Evolutionary conservation across 2,329 filamentous ascomycete species (phyloP).

Genomic region (Talaromyces rugulosus): DNA sequence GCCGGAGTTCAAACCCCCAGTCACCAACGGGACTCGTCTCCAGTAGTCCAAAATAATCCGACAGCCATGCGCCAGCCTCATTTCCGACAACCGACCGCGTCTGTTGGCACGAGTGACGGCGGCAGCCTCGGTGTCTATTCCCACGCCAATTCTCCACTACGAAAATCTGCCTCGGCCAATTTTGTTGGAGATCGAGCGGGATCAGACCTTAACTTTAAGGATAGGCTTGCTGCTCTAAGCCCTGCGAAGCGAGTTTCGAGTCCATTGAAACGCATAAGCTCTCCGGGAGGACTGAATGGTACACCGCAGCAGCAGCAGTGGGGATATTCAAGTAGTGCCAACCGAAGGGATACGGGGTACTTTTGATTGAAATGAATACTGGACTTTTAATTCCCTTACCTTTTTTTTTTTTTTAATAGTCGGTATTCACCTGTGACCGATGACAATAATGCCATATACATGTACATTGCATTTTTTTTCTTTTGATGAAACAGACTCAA

Average conservation of each 20-base stretch:
- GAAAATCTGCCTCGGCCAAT: slow-evolving; percentile 67
- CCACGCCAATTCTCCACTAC: slow-evolving; percentile 76
- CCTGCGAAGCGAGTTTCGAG: slow-evolving; percentile 30
- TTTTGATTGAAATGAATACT: not conserved
- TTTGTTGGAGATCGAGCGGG: slow-evolving; percentile 29
- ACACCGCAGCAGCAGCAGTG: slow-evolving; percentile 2
- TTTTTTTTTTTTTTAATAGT: not conserved
- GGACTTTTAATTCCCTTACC: not conserved
- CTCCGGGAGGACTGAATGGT: slow-evolving; percentile 5
- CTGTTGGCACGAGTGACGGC: slow-evolving; percentile 53
- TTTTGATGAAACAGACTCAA: not conserved
- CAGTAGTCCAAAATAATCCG: slow-evolving; percentile 36
- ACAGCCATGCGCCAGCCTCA: slow-evolving; percentile 51
- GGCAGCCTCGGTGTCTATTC: slow-evolving; percentile 76
- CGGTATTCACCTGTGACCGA: not conserved
- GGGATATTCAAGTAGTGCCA: slow-evolving; percentile 2
- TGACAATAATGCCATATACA: not conserved
- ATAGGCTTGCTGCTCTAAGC: slow-evolving; percentile 33
- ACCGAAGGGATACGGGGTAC: slow-evolving; percentile 9
- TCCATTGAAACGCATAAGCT: slow-evolving; percentile 8
- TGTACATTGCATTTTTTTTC: not conserved
- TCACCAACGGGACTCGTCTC: slow-evolving; percentile 47
- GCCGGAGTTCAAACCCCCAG: slow-evolving; percentile 35
- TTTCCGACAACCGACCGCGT: slow-evolving; percentile 40
- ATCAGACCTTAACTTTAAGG: slow-evolving; percentile 36